Percentiles rank a stretch among this genome's conserved stretches.
Evolutionary conservation across 2,329 filamentous ascomycete genomes (phyloP).

Genomic region (Colletotrichum australisinense): DNA sequence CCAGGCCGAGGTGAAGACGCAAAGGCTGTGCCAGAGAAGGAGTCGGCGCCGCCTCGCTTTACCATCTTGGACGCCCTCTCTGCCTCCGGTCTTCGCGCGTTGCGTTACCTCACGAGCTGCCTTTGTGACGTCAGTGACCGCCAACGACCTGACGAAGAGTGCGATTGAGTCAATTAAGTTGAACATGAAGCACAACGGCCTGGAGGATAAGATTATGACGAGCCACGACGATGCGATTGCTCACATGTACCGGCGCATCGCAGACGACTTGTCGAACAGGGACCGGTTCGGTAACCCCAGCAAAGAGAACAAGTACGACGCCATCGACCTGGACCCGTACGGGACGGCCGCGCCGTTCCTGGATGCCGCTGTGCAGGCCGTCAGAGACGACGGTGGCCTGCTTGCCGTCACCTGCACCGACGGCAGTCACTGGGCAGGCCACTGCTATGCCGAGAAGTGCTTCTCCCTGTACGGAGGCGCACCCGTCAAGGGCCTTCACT

Average conservation of each 20-base stretch:
- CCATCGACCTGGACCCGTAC: slow-evolving; percentile 97
- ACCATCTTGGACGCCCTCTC: slow-evolving; percentile 96
- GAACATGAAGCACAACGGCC: slow-evolving; percentile 86
- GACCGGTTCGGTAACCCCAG: slow-evolving; percentile 52
- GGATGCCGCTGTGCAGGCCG: slow-evolving; percentile 87
- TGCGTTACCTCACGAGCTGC: slow-evolving; percentile 93
- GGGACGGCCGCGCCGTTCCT: slow-evolving; percentile 93
- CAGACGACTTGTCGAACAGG: slow-evolving; percentile 59
- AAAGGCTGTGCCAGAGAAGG: slow-evolving; percentile 8
- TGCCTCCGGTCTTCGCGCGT: slow-evolving; percentile 88
- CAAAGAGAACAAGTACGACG: slow-evolving; percentile 76
- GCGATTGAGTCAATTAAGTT: slow-evolving; percentile 84
- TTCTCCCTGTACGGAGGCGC: slow-evolving; percentile 94
- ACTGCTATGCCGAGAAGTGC: slow-evolving; percentile 93
- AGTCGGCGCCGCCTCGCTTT: slow-evolving; percentile 57
- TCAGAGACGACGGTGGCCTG: slow-evolving; percentile 86
- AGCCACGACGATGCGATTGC: slow-evolving; percentile 86
- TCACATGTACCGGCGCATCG: slow-evolving; percentile 86
- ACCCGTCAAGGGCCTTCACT: slow-evolving; percentile 85
- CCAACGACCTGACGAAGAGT: slow-evolving; percentile 86
- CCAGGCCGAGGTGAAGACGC: slow-evolving; percentile 21
- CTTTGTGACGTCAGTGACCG: slow-evolving; percentile 83
- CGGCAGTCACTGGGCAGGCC: slow-evolving; percentile 93
- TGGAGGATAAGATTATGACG: slow-evolving; percentile 77
- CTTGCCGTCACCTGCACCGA: slow-evolving; percentile 97